Percentiles rank a stretch among this genome's conserved stretches.
phyloP scores from a whole-genome alignment of 1,284 basidiomycete species.

The Boletus chippewaensis region DNA sequence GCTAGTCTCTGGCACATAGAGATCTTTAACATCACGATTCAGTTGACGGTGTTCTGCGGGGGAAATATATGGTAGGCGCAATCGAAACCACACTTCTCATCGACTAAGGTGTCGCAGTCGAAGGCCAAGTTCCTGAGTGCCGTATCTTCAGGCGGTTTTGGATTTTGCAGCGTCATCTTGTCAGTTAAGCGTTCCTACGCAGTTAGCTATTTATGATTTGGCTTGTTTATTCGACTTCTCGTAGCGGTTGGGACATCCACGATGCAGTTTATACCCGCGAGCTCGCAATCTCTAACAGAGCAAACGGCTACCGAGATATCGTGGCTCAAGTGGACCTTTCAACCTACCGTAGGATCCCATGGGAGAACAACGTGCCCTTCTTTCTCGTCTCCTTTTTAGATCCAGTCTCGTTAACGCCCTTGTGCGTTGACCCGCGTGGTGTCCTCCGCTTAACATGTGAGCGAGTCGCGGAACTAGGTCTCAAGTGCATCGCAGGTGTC shows the following conservation, averaged over 20 bases:
- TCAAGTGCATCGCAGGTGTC: constrained; percentile 70
- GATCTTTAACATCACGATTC: constrained; percentile 7
- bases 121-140: constrained; percentile 89
- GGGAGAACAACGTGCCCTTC: constrained; percentile 90
- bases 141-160: constrained; percentile 78
- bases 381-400: constrained; percentile 89
- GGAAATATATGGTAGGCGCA: constrained; percentile 79
- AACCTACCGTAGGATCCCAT: constrained; percentile 82
- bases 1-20: not conserved
- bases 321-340: constrained; percentile 79
- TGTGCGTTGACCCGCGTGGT: constrained; percentile 82
- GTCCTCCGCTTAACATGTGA: constrained; percentile 61
- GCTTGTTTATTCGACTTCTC: not conserved
- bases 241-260: constrained; percentile 84
- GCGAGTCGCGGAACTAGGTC: constrained; percentile 44
- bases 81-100: not conserved
- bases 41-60: constrained; percentile 91
- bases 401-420: constrained; percentile 69
- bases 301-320: constrained; percentile 89
- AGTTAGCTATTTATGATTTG: not conserved
- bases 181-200: constrained; percentile 30
- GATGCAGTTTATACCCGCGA: constrained; percentile 80
- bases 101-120: constrained; percentile 42
- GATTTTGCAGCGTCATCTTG: constrained; percentile 91
- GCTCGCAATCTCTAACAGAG: constrained; percentile 82